These are phyloP conservation scores for Alternaria tenuissima DNA, from an alignment of 2,329 filamentous ascomycete genomes.

Conservation along the genomic window DNA sequence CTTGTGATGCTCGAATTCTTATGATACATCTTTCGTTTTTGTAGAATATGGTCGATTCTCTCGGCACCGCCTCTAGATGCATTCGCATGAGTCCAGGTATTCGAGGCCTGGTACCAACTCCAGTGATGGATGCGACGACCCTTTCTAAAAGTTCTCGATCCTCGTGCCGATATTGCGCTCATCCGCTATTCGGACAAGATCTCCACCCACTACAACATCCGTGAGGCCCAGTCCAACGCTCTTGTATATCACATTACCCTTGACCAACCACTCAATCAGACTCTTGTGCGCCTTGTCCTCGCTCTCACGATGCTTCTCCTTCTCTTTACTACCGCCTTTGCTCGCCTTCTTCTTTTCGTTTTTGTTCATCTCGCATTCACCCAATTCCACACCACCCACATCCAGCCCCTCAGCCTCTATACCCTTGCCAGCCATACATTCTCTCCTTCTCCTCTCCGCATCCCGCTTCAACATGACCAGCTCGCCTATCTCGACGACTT, in stretches of 20 bases:
- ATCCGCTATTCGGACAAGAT: slow-evolving; percentile 65
- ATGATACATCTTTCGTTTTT: not conserved
- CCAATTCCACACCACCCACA: slow-evolving; percentile 76
- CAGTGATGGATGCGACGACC: slow-evolving; percentile 4
- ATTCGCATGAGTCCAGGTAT: slow-evolving; percentile 14
- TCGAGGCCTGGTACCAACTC: not conserved
- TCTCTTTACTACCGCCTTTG: slow-evolving; percentile 61
- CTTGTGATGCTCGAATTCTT: slow-evolving; percentile 22
- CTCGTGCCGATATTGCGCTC: slow-evolving; percentile 64
- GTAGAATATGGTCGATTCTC: not conserved
- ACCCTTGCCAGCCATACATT: slow-evolving; percentile 42
- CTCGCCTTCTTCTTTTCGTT: slow-evolving; percentile 61
- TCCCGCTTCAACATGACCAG: slow-evolving; percentile 71
- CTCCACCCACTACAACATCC: slow-evolving; percentile 70
- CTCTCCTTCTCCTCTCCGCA: slow-evolving; percentile 50
- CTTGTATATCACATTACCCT: slow-evolving; percentile 74
- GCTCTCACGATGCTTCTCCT: slow-evolving; percentile 28
- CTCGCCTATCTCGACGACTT: slow-evolving; percentile 89
- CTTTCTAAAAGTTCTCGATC: slow-evolving; percentile 57
- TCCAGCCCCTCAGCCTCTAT: slow-evolving; percentile 76
- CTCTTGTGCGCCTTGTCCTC: slow-evolving; percentile 48
- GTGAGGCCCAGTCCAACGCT: slow-evolving; percentile 73
- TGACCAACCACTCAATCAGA: slow-evolving; percentile 67
- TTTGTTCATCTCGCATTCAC: slow-evolving; percentile 73
- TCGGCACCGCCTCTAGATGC: not conserved